Evolutionary conservation across 306 rosid species (phyloP), one percentile per base, ranked within the genome.

Genomic region (Cicer bijugum): DNA sequence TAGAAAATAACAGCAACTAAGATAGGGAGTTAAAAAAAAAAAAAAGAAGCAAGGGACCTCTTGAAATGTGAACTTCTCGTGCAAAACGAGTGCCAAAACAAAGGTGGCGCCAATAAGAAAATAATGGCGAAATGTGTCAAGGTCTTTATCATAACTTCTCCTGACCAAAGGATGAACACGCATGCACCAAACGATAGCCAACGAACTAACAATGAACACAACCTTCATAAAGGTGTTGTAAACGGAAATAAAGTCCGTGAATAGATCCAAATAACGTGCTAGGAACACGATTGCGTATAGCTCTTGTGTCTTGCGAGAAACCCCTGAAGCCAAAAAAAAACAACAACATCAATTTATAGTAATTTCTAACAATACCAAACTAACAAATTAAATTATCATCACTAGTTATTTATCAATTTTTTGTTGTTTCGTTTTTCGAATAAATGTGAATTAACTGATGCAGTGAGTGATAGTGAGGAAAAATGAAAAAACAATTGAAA

Each of bases 231-330:
- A 67, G 12, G 90, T 83, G 76, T 94, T 94, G 69, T 94, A 94
- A 12, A 94, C 23, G 17, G 97, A 94, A 66, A 89, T 40, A 77
- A 89, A 91, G 9, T 86, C 92, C 37, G 96, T 89, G 84, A 94
- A 87, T 47, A 94, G 85, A 85, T 89, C 95, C 95, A 94, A 12
- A 76, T 94, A 94, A 60, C 97, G 96, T 33, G 95, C 75, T 83
- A 94, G 19, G 74, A 94, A 94, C 71, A 94, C 97, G 16, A 89
- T 53, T 5, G 91, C 96, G 15, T 88, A 88, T 1, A 94, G 90
- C 82, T 91, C 97, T 85, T 94, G 99, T n/a, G 99, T 91, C 85
- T 94, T 94, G 0, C 88, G 91, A 43, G 99, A 94, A 84, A 94
- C 71, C 57, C 99, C 99, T 94, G 43, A 75, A 65, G 40, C 6